These are phyloP conservation scores for Botryosphaeria dothidea DNA, from an alignment of 2,329 filamentous ascomycete genomes.

Conservation along the genomic window DNA sequence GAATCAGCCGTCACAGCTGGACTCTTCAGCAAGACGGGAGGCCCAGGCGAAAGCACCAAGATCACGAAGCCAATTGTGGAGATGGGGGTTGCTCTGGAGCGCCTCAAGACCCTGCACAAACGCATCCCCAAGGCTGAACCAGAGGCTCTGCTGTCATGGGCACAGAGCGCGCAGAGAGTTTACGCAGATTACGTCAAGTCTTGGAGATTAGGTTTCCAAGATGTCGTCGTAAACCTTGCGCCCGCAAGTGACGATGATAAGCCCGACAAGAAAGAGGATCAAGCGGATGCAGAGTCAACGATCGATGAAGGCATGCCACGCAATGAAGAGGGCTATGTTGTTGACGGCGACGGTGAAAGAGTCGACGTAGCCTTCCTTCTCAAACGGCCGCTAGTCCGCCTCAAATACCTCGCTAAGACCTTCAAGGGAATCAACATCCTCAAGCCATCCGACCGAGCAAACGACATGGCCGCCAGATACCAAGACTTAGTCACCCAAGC, in stretches of 20 bases:
- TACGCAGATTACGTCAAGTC: constrained; percentile 84
- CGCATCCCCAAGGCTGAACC: constrained; percentile 75
- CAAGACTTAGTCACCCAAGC: constrained; percentile 75
- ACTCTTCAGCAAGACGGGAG: constrained; percentile 59
- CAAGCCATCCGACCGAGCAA: constrained; percentile 57
- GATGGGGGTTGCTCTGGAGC: constrained; percentile 89
- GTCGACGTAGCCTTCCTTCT: constrained; percentile 93
- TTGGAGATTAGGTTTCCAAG: constrained; percentile 93
- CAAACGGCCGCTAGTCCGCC: constrained; percentile 81
- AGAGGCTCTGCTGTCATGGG: constrained; percentile 76
- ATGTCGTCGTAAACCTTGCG: constrained; percentile 89
- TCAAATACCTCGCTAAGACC: constrained; percentile 85
- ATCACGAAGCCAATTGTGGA: constrained; percentile 86
- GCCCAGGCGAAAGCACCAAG: constrained; percentile 44
- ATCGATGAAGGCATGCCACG: constrained; percentile 58
- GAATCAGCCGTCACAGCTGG: constrained; percentile 64
- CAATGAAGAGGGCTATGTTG: constrained; percentile 61
- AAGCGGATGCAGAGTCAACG: constrained; percentile 43
- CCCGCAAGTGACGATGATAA: constrained; percentile 64
- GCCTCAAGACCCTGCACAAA: constrained; percentile 76
- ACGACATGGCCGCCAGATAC: constrained; percentile 63
- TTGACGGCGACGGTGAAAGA: constrained; percentile 77
- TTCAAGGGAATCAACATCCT: constrained; percentile 67
- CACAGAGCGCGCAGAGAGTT: constrained; percentile 71
- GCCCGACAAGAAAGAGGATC: constrained; percentile 43